Percentiles rank a stretch among this genome's conserved stretches.
phyloP scores from a whole-genome alignment of 306 rosid genomes.

The Prunus mira region DNA sequence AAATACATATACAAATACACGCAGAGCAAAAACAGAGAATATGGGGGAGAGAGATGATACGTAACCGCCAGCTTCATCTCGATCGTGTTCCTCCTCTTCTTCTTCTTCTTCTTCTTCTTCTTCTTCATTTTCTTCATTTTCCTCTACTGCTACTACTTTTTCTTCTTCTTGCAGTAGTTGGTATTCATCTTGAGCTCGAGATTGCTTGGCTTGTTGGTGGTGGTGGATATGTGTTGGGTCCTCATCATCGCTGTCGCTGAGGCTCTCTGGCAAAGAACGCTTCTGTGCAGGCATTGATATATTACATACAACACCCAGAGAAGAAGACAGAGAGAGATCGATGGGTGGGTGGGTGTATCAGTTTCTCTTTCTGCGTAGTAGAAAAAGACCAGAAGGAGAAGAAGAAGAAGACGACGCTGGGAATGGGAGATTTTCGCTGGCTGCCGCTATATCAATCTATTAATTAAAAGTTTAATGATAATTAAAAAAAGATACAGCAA shows the following conservation, averaged over 20 bases:
- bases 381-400: too few relatives aligned
- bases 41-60: slow-evolving; percentile 13
- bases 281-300: slow-evolving; percentile 93
- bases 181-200: slow-evolving; percentile 36
- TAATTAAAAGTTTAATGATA: too few relatives aligned
- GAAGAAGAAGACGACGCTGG: too few relatives aligned
- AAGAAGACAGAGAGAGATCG: slow-evolving; percentile 8
- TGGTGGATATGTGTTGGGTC: slow-evolving; percentile 37
- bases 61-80: slow-evolving; percentile 52
- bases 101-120: slow-evolving; percentile 11
- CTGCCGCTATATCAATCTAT: too few relatives aligned
- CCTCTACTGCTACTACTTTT: slow-evolving; percentile 17
- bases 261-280: slow-evolving; percentile 54
- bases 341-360: not conserved
- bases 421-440: too few relatives aligned
- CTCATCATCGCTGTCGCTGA: slow-evolving; percentile 39
- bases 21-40: not conserved
- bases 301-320: not conserved
- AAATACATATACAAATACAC: slow-evolving; percentile 1
- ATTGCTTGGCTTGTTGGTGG: slow-evolving; percentile 44
- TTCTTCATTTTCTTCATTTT: slow-evolving; percentile 15
- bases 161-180: slow-evolving; percentile 15
- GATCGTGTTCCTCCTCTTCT: slow-evolving; percentile 6
- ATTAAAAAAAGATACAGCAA: too few relatives aligned
- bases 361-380: not conserved